phyloP scores from a whole-genome alignment of 139 green algal species.

The Medakamo hakoo region DNA sequence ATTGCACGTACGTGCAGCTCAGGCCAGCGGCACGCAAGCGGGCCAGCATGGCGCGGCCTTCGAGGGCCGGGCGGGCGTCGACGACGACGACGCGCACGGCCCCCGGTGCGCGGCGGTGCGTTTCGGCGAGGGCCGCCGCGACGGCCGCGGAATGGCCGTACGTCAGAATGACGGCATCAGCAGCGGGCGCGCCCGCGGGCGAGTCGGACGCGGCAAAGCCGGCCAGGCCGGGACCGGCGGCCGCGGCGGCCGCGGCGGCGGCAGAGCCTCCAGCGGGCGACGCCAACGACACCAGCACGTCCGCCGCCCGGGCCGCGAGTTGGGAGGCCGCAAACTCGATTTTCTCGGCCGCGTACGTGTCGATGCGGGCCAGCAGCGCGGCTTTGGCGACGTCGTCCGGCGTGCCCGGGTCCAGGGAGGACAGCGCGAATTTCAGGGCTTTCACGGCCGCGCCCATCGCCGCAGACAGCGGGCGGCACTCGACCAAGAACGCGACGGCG shows the following conservation, averaged over 20 bases:
- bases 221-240: too few relatives aligned
- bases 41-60: constrained; percentile 50
- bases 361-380: constrained; percentile 23
- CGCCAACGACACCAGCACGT: constrained; percentile 71
- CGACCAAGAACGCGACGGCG: constrained; percentile 69
- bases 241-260: constrained; percentile 40
- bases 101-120: constrained; percentile 19
- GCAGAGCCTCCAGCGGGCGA: too few relatives aligned
- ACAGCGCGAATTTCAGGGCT: constrained; percentile 50
- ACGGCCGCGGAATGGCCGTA: constrained; percentile 60
- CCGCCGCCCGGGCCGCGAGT: constrained; percentile 47
- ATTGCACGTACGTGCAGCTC: constrained; percentile 52
- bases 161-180: constrained; percentile 86
- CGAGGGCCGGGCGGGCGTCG: constrained; percentile 62
- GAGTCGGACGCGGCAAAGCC: constrained; percentile 77
- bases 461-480: constrained; percentile 66
- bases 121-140: constrained; percentile 30
- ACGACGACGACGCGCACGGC: constrained; percentile 63
- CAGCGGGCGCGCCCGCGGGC: too few relatives aligned
- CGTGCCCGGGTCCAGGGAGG: constrained; percentile 15
- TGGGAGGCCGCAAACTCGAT: constrained; percentile 49
- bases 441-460: constrained; percentile 89
- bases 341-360: constrained; percentile 46
- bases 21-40: constrained; percentile 44
- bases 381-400: constrained; percentile 33